Conservation (phyloP, 768 basidiomycete genomes). For the Russula foetens region DNA sequence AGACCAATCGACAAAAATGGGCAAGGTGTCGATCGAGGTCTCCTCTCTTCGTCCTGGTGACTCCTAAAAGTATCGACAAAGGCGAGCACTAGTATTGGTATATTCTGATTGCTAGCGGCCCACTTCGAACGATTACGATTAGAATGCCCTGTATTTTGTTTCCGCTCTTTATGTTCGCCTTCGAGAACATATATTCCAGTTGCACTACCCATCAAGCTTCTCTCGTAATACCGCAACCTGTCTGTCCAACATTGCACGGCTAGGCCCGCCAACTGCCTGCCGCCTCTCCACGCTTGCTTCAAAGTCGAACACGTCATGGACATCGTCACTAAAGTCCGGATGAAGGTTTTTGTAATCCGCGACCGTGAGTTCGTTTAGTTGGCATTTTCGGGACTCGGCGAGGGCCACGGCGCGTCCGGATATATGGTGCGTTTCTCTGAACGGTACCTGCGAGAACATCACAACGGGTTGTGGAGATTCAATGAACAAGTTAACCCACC, state of each 20-base stretch:
- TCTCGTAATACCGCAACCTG: constrained; percentile 74
- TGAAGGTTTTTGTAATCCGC: constrained; percentile 73
- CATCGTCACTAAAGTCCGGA: constrained; percentile 73
- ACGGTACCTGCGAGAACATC: constrained; percentile 65
- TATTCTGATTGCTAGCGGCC: no score
- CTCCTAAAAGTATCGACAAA: no score
- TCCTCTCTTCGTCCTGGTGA: no score
- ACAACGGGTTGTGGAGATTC: background rate
- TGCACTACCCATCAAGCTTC: constrained; percentile 32
- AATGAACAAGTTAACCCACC: constrained; percentile 40
- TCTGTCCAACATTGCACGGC: constrained; percentile 71
- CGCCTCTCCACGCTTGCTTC: constrained; percentile 92
- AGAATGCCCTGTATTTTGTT: no score
- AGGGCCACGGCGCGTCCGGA: constrained; percentile 95
- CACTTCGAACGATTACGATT: no score
- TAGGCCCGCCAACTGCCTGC: constrained; percentile 88
- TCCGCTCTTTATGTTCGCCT: no score
- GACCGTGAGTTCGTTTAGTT: constrained; percentile 73
- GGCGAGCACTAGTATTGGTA: no score
- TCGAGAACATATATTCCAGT: background rate
- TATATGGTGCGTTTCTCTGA: constrained; percentile 97
- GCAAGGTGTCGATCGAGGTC: no score
- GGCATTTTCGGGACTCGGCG: constrained; percentile 75
- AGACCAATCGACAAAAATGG: no score
- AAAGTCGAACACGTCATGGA: constrained; percentile 84